Conservation (phyloP, 1,139 yeast genomes). For the Taphrina sp. region DNA sequence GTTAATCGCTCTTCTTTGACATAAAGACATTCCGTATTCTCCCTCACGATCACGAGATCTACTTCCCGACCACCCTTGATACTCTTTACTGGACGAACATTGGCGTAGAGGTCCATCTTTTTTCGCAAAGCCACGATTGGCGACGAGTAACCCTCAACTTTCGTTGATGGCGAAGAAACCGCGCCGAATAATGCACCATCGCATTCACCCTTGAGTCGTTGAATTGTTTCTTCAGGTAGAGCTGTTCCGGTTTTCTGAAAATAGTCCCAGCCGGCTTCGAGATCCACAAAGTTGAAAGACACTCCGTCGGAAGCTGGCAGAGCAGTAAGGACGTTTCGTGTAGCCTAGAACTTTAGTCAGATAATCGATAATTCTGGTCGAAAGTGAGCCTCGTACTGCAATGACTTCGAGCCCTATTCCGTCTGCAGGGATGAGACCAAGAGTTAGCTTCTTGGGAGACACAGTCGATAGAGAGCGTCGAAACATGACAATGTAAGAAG, state of each 20-base stretch:
- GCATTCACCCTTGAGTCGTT: constrained; percentile 72
- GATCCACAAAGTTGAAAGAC: constrained; percentile 76
- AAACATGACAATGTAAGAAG: constrained; percentile 3
- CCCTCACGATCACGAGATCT: constrained; percentile 96
- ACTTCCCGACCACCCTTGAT: constrained; percentile 85
- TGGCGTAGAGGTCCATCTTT: constrained; percentile 90
- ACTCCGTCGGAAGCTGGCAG: constrained; percentile 73
- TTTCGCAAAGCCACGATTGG: constrained; percentile 97
- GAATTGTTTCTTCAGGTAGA: constrained; percentile 87
- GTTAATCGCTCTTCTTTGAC: constrained; percentile 85
- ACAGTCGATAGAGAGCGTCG: constrained; percentile 44
- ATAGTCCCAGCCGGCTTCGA: constrained; percentile 91
- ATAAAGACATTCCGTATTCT: constrained; percentile 90
- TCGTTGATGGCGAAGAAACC: constrained; percentile 81
- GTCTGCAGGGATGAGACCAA: constrained; percentile 89
- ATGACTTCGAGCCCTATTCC: constrained; percentile 97
- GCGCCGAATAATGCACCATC: constrained; percentile 98
- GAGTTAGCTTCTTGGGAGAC: constrained; percentile 17
- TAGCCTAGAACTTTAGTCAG: constrained; percentile 55
- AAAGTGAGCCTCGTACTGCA: constrained; percentile 50
- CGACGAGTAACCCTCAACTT: constrained; percentile 94
- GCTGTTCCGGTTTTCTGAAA: constrained; percentile 93
- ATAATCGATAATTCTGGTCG: not conserved
- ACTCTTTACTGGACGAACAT: constrained; percentile 94
- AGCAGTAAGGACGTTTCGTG: constrained; percentile 59